A percentile compares a stretch with the other conserved stretches of the same genome.
Conservation (phyloP, 2,329 filamentous ascomycete species). For the Colletotrichum eleusines region DNA sequence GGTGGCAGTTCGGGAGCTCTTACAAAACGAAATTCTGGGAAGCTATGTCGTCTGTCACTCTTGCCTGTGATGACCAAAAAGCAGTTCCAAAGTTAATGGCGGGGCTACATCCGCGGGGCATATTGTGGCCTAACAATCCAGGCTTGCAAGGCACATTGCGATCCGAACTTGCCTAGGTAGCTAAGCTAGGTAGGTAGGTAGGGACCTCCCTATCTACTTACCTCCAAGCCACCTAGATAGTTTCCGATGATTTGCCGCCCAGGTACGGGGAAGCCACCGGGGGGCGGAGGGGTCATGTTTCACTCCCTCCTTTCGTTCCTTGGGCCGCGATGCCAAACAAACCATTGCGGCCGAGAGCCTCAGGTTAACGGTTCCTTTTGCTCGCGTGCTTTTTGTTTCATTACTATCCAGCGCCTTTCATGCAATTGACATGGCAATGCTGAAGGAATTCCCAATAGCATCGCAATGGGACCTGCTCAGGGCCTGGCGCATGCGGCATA, state of each 20-base stretch:
- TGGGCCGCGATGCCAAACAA: not conserved
- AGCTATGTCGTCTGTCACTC: constrained; percentile 38
- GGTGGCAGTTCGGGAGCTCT: constrained; percentile 26
- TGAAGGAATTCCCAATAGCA: constrained; percentile 4
- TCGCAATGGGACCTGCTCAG: constrained; percentile 14
- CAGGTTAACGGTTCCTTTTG: constrained; percentile 14
- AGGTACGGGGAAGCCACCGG: not conserved
- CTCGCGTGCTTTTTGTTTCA: constrained; percentile 16
- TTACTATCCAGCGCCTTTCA: constrained; percentile 21
- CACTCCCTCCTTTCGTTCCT: not conserved
- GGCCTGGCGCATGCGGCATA: constrained; percentile 26
- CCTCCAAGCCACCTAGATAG: not conserved
- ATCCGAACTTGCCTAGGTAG: too few relatives aligned
- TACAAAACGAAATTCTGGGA: constrained; percentile 20
- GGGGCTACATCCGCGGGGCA: constrained; percentile 42
- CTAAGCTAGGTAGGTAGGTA: too few relatives aligned
- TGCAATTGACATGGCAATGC: constrained; percentile 6
- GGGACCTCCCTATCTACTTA: too few relatives aligned
- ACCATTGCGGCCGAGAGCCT: constrained; percentile 12
- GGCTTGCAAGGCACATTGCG: constrained; percentile 6
- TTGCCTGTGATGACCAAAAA: constrained; percentile 30
- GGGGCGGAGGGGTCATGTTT: not conserved
- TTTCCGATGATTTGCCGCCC: constrained; percentile 13
- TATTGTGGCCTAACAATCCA: constrained; percentile 20
- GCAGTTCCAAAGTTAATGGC: constrained; percentile 24